phyloP scores from a whole-genome alignment of 805 yeast species.

The Soucietia sequanensis region DNA sequence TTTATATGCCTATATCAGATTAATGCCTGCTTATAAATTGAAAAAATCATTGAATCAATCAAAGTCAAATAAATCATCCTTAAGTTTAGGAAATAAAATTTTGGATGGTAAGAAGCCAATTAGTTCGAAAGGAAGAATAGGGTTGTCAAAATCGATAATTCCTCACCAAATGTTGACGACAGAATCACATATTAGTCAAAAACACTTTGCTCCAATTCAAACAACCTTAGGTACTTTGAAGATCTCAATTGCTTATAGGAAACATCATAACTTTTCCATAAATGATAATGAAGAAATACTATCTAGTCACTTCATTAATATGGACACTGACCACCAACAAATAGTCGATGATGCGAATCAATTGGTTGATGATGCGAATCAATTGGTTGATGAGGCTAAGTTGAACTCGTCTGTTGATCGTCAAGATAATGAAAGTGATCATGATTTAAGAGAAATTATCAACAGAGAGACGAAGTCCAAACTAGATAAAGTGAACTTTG shows the following conservation, averaged over 20 bases:
- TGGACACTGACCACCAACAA: slow-evolving; percentile 32
- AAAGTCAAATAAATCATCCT: slow-evolving; percentile 13
- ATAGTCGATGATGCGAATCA: slow-evolving; percentile 4
- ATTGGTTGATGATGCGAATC: slow-evolving; percentile 4
- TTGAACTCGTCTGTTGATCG: background rate
- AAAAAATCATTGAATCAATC: slow-evolving; percentile 28
- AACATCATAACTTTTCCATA: slow-evolving; percentile 64
- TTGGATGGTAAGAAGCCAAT: slow-evolving; percentile 79
- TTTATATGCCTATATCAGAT: slow-evolving; percentile 59
- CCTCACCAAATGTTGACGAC: slow-evolving; percentile 35
- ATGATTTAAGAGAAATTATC: background rate
- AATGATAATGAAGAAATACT: slow-evolving; percentile 65
- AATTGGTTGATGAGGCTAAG: slow-evolving; percentile 1
- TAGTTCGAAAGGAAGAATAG: slow-evolving; percentile 78
- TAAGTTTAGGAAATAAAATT: slow-evolving; percentile 57
- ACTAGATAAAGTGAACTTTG: background rate
- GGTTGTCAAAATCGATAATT: slow-evolving; percentile 68
- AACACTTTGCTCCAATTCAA: slow-evolving; percentile 64
- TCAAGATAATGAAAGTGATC: background rate
- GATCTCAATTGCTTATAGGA: slow-evolving; percentile 77
- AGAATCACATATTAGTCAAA: slow-evolving; percentile 56
- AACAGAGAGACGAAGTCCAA: background rate
- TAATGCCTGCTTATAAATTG: slow-evolving; percentile 72
- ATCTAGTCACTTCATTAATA: slow-evolving; percentile 52
- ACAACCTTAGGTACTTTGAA: slow-evolving; percentile 75